phyloP scores from a whole-genome alignment of 768 basidiomycete genomes.

The Leccinum uliginosum region DNA sequence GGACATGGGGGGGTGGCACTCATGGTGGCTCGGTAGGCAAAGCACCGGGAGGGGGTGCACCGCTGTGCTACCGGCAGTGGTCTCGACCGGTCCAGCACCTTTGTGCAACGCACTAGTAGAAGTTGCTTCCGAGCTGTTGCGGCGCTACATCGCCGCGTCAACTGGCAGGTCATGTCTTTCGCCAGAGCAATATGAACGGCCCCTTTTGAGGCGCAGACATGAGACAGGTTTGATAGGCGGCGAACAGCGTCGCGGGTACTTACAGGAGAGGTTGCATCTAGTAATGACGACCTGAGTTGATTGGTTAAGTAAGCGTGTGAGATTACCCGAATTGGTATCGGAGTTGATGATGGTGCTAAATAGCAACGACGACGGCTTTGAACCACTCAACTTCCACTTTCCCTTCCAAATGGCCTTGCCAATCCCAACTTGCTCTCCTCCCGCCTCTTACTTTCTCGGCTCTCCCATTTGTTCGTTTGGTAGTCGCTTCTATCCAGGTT shows the following conservation, averaged over 20 bases:
- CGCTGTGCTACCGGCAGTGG: not conserved
- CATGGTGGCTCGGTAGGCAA: not conserved
- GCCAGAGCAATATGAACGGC: no score
- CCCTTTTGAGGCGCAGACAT: no score
- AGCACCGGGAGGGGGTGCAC: not conserved
- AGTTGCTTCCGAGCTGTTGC: not conserved
- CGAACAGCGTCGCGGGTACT: no score
- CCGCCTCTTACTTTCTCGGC: slow-evolving; percentile 51
- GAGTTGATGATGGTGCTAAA: slow-evolving; percentile 21
- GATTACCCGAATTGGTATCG: not conserved
- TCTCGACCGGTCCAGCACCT: not conserved
- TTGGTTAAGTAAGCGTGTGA: slow-evolving; percentile 27
- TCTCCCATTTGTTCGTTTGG: slow-evolving; percentile 69
- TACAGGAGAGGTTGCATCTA: no score
- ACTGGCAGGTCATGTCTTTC: not conserved
- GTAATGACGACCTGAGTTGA: no score
- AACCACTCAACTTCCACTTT: slow-evolving; percentile 3
- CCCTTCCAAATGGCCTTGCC: slow-evolving; percentile 20
- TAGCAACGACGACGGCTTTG: slow-evolving; percentile 17
- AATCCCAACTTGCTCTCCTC: not conserved
- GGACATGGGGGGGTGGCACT: not conserved
- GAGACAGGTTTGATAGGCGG: no score
- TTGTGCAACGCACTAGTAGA: not conserved
- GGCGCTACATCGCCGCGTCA: not conserved
- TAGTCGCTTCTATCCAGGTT: slow-evolving; percentile 57